These are phyloP conservation scores for Vitis labrusca DNA, from an alignment of 164 flowering plant genomes.

Conservation along the genomic window DNA sequence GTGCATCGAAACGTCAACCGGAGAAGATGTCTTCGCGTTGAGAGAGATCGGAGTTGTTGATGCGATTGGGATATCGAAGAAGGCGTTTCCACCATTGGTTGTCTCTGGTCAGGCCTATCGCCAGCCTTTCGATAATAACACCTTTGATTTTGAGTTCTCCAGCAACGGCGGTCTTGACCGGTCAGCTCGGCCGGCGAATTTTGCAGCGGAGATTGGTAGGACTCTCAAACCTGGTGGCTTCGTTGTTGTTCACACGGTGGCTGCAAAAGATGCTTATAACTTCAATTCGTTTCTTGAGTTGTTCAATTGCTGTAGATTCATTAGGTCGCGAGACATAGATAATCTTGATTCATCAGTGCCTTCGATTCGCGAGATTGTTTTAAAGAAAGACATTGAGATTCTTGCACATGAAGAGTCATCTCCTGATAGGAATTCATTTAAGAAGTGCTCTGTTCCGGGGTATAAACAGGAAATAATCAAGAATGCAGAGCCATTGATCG, in stretches of 20 bases:
- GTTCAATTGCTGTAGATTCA: constrained; percentile 64
- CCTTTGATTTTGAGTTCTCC: constrained; percentile 78
- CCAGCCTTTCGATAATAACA: constrained; percentile 51
- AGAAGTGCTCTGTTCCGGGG: constrained; percentile 65
- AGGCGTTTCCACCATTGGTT: constrained; percentile 63
- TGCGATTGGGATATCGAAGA: constrained; percentile 63
- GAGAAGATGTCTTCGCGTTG: constrained; percentile 69
- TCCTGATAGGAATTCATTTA: constrained; percentile 11
- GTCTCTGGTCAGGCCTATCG: constrained; percentile 31
- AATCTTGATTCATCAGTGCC: constrained; percentile 47
- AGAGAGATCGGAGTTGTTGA: constrained; percentile 79
- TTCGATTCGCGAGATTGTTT: constrained; percentile 55
- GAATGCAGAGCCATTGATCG: constrained; percentile 76
- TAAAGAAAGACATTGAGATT: constrained; percentile 45
- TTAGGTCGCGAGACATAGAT: constrained; percentile 50
- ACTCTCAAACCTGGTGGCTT: constrained; percentile 85
- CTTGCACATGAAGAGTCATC: constrained; percentile 9
- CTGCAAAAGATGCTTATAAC: constrained; percentile 71
- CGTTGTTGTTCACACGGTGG: constrained; percentile 62
- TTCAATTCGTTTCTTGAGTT: constrained; percentile 67
- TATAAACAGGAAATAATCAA: constrained; percentile 57
- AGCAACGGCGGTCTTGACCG: constrained; percentile 56
- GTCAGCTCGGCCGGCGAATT: constrained; percentile 30
- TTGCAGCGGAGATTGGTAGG: constrained; percentile 67
- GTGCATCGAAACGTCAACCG: constrained; percentile 54